Evolutionary conservation across 2,329 filamentous ascomycete genomes (phyloP).

Genomic region (Cercospora beticola): DNA sequence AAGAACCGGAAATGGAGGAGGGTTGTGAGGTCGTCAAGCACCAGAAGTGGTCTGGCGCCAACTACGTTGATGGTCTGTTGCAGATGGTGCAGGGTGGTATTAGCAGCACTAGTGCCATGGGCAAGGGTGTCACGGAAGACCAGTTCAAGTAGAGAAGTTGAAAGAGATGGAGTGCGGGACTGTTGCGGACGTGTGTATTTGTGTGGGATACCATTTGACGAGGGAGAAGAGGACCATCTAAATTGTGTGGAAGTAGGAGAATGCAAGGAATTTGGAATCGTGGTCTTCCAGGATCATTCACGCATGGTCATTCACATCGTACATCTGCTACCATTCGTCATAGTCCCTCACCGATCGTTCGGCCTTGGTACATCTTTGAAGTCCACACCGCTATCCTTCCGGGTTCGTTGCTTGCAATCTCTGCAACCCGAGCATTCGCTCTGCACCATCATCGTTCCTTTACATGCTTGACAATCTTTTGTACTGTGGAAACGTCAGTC

Average conservation of each 20-base stretch:
- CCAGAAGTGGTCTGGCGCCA: constrained; percentile 97
- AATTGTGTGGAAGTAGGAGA: not conserved
- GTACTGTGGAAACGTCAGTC: not conserved
- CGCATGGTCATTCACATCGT: not conserved
- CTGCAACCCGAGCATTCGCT: not conserved
- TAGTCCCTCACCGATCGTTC: not conserved
- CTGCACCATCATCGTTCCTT: not conserved
- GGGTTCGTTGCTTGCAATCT: not conserved
- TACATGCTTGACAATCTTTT: not conserved
- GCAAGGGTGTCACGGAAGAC: constrained; percentile 94
- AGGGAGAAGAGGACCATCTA: not conserved
- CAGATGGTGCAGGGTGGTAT: constrained; percentile 97
- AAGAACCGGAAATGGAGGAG: constrained; percentile 92
- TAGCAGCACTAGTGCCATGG: constrained; percentile 91
- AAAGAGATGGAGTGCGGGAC: not conserved
- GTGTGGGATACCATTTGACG: not conserved
- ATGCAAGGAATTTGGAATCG: not conserved
- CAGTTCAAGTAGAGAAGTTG: constrained; percentile 61
- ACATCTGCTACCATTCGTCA: not conserved
- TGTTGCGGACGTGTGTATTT: not conserved
- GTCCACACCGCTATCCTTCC: constrained; percentile 6
- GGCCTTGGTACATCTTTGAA: not conserved
- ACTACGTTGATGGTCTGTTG: constrained; percentile 89
- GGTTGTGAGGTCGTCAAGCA: constrained; percentile 95
- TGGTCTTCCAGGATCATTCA: not conserved